Conservation (phyloP, 2,329 filamentous ascomycete genomes). For the Trichoderma asperellum region DNA sequence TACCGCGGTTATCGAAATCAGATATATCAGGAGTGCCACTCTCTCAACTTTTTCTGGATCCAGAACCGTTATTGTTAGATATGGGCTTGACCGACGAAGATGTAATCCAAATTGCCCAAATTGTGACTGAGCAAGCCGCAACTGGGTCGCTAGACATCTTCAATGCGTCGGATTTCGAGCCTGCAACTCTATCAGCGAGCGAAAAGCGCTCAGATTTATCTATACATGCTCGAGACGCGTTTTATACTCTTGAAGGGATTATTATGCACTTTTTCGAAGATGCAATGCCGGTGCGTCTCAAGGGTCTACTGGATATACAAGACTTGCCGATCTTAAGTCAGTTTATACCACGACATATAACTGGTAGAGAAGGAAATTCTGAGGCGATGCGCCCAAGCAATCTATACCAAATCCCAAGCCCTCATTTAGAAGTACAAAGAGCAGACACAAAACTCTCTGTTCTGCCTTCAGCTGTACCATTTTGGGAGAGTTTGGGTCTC, state of each 20-base stretch:
- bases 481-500: conserved; percentile 82
- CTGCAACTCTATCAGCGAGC: conserved; percentile 35
- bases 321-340: conserved; percentile 60
- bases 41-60: conserved; percentile 61
- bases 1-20: conserved; percentile 53
- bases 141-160: conserved; percentile 52
- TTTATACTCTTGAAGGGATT: conserved; percentile 51
- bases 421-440: conserved; percentile 73
- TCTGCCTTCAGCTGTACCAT: conserved; percentile 72
- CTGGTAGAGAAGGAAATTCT: conserved; percentile 46
- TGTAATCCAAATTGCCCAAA: conserved; percentile 68
- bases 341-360: conserved; percentile 53
- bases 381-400: conserved; percentile 56
- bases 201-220: conserved; percentile 49
- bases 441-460: conserved; percentile 72
- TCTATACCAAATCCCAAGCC: conserved; percentile 66
- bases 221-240: conserved; percentile 51
- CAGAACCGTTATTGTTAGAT: conserved; percentile 56
- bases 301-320: conserved; percentile 59
- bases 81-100: conserved; percentile 59
- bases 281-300: conserved; percentile 45
- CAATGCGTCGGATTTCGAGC: conserved; percentile 33
- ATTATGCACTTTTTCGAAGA: conserved; percentile 51
- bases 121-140: conserved; percentile 71
- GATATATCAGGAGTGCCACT: conserved; percentile 56